phyloP scores from a whole-genome alignment of 1,284 basidiomycete species.

The Paramarasmius palmivorus region DNA sequence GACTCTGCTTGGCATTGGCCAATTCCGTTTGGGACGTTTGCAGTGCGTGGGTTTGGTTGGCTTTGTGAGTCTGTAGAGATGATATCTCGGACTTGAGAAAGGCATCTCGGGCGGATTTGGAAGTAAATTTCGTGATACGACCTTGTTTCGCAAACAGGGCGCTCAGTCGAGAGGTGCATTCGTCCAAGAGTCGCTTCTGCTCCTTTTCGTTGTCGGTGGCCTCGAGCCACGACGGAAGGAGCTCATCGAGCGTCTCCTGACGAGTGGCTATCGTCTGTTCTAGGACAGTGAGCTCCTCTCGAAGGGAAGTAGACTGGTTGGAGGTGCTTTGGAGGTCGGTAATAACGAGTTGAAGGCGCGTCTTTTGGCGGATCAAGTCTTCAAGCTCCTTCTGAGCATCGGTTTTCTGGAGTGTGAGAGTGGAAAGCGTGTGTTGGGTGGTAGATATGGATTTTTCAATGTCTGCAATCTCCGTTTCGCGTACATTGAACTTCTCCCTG shows the following conservation, averaged over 20 bases:
- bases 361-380: slow-evolving; percentile 76
- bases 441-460: slow-evolving; percentile 77
- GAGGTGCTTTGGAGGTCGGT: slow-evolving; percentile 74
- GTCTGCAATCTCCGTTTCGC: slow-evolving; percentile 81
- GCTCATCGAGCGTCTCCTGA: slow-evolving; percentile 58
- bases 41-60: slow-evolving; percentile 51
- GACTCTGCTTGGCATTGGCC: slow-evolving; percentile 41
- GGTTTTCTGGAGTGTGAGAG: slow-evolving; percentile 66
- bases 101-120: slow-evolving; percentile 78
- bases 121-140: slow-evolving; percentile 82
- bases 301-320: slow-evolving; percentile 41
- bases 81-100: slow-evolving; percentile 77
- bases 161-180: slow-evolving; percentile 66
- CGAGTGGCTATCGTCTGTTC: slow-evolving; percentile 63
- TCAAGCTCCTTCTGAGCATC: slow-evolving; percentile 77
- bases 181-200: slow-evolving; percentile 76
- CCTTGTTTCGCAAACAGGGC: slow-evolving; percentile 88
- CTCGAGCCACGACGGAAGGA: slow-evolving; percentile 70
- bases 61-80: slow-evolving; percentile 60
- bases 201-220: slow-evolving; percentile 56
- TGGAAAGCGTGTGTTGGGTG: slow-evolving; percentile 70
- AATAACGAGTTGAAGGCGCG: slow-evolving; percentile 84
- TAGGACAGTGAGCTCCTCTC: slow-evolving; percentile 65
- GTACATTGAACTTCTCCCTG: slow-evolving; percentile 77
- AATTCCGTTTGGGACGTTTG: slow-evolving; percentile 49